A percentile compares a stretch with the other conserved stretches of the same genome.
phyloP scores from a whole-genome alignment of 805 yeast species.

The Saccharomycopsis sp. region DNA sequence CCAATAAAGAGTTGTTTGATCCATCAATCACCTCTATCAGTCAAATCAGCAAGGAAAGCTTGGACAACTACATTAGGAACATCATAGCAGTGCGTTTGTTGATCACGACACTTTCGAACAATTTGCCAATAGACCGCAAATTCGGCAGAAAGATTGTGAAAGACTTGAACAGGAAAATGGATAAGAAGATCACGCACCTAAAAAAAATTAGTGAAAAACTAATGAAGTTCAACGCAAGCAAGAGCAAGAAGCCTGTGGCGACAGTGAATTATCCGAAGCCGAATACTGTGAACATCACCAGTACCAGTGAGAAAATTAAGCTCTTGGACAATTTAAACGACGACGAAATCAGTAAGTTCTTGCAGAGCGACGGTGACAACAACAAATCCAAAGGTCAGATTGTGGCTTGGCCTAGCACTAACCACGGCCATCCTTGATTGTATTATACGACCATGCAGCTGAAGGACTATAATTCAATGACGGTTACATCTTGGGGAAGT shows the following conservation, averaged over 20 bases:
- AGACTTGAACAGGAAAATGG: slow-evolving; percentile 26
- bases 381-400: slow-evolving; percentile 29
- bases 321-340: slow-evolving; percentile 21
- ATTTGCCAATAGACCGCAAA: slow-evolving; percentile 45
- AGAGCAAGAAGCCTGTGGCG: not conserved
- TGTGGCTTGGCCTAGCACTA: slow-evolving; percentile 61
- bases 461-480: too few relatives aligned
- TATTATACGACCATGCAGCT: too few relatives aligned
- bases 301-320: slow-evolving; percentile 20
- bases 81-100: slow-evolving; percentile 39
- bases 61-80: slow-evolving; percentile 30
- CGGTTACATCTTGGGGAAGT: too few relatives aligned
- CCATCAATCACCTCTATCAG: not conserved
- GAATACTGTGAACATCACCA: slow-evolving; percentile 22
- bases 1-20: slow-evolving; percentile 29
- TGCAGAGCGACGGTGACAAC: slow-evolving; percentile 16
- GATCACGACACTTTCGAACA: slow-evolving; percentile 35
- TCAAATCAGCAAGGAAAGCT: slow-evolving; percentile 24
- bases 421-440: slow-evolving; percentile 56
- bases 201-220: slow-evolving; percentile 20
- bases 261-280: slow-evolving; percentile 13
- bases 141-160: slow-evolving; percentile 42
- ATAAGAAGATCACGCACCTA: slow-evolving; percentile 26
- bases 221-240: not conserved
- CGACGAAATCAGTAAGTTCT: slow-evolving; percentile 20